Conservation (phyloP, 2,329 filamentous ascomycete genomes). For the Ampelomyces quisqualis region DNA sequence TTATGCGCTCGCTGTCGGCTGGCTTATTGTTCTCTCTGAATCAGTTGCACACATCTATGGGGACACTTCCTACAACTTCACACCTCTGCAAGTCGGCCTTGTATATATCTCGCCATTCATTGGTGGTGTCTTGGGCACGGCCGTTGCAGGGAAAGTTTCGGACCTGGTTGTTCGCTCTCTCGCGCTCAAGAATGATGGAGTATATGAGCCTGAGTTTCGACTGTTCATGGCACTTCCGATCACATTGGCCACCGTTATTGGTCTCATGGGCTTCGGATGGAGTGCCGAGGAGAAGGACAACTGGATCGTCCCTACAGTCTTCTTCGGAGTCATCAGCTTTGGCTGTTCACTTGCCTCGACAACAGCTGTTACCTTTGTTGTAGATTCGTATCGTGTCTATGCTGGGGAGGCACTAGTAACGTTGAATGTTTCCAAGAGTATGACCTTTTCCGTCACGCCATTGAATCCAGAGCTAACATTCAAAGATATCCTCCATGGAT, state of each 20-base stretch:
- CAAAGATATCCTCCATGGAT: constrained; percentile 76
- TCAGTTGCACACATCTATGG: constrained; percentile 80
- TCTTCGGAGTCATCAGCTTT: constrained; percentile 90
- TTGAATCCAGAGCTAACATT: constrained; percentile 8
- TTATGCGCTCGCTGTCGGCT: constrained; percentile 86
- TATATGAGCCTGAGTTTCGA: constrained; percentile 89
- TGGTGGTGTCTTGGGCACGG: constrained; percentile 72
- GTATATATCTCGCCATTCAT: constrained; percentile 90
- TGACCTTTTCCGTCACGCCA: constrained; percentile 12
- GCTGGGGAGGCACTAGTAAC: constrained; percentile 93
- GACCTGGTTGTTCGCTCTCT: constrained; percentile 82
- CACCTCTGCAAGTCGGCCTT: constrained; percentile 74
- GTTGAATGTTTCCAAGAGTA: constrained; percentile 87
- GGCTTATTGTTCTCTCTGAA: constrained; percentile 94
- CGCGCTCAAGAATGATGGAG: constrained; percentile 80
- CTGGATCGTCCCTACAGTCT: constrained; percentile 91
- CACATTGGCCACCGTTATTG: constrained; percentile 73
- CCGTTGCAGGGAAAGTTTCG: constrained; percentile 82
- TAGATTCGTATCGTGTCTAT: constrained; percentile 91
- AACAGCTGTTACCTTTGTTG: constrained; percentile 88
- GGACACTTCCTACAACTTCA: constrained; percentile 74
- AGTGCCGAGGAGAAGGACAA: constrained; percentile 70
- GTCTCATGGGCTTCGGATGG: constrained; percentile 97
- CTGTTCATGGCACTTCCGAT: constrained; percentile 71
- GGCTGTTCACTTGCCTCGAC: constrained; percentile 88